phyloP scores from a whole-genome alignment of 306 rosid genomes.

The Alnus rubra region DNA sequence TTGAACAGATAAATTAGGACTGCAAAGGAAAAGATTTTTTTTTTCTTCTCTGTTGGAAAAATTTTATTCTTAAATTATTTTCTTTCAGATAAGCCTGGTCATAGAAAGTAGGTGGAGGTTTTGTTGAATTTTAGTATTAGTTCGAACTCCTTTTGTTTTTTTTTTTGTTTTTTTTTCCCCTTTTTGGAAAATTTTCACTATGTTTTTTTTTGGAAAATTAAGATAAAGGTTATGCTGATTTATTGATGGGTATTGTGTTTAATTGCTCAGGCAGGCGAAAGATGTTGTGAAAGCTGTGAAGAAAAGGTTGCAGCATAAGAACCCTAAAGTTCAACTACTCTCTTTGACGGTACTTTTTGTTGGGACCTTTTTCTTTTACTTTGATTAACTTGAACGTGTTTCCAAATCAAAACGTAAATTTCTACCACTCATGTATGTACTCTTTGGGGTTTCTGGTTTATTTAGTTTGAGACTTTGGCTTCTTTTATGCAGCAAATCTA shows the following conservation, averaged over 20 bases:
- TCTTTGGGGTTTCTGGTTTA: not conserved
- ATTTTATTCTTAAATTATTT: not conserved
- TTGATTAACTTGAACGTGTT: conserved; percentile 16
- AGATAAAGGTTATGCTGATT: conserved; percentile 12
- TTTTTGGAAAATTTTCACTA: not conserved
- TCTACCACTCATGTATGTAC: not conserved
- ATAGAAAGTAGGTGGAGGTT: not conserved
- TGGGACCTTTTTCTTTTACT: conserved; percentile 16
- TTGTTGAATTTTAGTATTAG: not conserved
- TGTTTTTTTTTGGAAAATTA: conserved; percentile 13
- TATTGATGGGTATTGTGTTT: conserved; percentile 25
- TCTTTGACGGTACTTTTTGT: conserved; percentile 72
- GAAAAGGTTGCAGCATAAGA: conserved; percentile 91
- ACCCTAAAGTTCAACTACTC: conserved; percentile 78
- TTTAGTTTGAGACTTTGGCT: not conserved
- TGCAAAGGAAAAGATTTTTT: not conserved
- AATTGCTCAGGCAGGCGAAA: conserved; percentile 85
- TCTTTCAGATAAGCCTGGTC: not conserved
- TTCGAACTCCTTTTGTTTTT: not conserved
- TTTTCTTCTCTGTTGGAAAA: not conserved
- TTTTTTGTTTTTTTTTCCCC: not conserved
- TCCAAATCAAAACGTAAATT: conserved; percentile 9
- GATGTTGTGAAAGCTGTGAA: conserved; percentile 95
- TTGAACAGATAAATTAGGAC: not conserved
- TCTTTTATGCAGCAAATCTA: not conserved